Conservation (phyloP, 2,329 filamentous ascomycete species). For the Myriosclerotinia scirpicola region DNA sequence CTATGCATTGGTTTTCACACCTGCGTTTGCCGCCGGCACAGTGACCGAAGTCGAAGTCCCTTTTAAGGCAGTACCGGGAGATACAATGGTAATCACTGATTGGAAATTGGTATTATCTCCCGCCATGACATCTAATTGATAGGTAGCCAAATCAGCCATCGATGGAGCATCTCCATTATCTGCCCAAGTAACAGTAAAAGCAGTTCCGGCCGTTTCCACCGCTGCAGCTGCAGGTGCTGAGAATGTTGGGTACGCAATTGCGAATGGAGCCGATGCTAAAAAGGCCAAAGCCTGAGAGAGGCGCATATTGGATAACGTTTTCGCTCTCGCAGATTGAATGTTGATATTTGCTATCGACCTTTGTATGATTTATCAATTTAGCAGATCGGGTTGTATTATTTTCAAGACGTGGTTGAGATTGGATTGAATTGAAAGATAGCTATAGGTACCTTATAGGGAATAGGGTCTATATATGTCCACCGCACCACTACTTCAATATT, state of each 20-base stretch:
- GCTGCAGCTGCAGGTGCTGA: conserved; percentile 53
- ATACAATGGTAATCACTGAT: not conserved
- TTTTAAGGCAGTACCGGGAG: conserved; percentile 7
- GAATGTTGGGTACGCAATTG: conserved; percentile 47
- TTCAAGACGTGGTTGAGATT: not conserved
- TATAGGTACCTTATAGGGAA: no score
- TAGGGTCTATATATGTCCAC: no score
- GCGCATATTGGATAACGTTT: conserved; percentile 30
- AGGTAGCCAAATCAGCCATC: conserved; percentile 52
- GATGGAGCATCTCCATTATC: conserved; percentile 53
- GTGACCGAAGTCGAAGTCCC: conserved; percentile 30
- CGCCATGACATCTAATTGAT: conserved; percentile 59
- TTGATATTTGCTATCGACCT: not conserved
- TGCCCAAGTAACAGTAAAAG: conserved; percentile 56
- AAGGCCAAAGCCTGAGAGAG: conserved; percentile 29
- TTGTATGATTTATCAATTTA: not conserved
- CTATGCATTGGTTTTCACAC: conserved; percentile 40
- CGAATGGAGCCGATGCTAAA: conserved; percentile 31
- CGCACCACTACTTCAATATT: no score
- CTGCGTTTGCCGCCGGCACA: conserved; percentile 35
- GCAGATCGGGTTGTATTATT: not conserved
- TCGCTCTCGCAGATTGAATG: conserved; percentile 10
- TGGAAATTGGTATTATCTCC: conserved; percentile 51
- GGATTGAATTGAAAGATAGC: not conserved
- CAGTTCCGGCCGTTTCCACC: conserved; percentile 49